Evolutionary conservation across 495 filamentous ascomycete genomes (phyloP).

Genomic region (Lophiotrema nucula): DNA sequence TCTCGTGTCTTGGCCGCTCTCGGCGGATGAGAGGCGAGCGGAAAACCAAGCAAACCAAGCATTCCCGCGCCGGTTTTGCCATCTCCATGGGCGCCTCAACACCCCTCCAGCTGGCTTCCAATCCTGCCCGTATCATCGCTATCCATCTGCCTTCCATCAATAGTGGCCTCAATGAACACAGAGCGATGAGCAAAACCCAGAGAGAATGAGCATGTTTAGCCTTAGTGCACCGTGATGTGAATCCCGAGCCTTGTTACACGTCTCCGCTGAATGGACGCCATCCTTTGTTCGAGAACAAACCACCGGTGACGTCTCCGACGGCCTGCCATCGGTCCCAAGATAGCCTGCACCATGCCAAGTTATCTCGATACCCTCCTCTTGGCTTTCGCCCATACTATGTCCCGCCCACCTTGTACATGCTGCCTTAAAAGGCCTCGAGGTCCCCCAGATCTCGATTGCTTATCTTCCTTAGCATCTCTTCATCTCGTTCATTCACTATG

Average conservation of each 20-base stretch:
- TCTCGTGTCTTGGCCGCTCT: neutral
- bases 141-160: neutral
- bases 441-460: constrained; percentile 12
- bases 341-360: constrained; percentile 10
- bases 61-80: constrained; percentile 6
- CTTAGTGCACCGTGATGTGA: neutral
- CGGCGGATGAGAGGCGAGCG: neutral
- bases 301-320: constrained; percentile 1
- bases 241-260: neutral
- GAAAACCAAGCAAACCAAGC: neutral
- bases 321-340: constrained; percentile 11
- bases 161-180: neutral
- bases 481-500: constrained; percentile 21
- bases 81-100: constrained; percentile 3
- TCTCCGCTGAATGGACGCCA: neutral
- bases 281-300: neutral
- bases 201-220: neutral
- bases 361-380: constrained; percentile 3
- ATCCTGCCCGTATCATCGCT: neutral
- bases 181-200: too few species aligned
- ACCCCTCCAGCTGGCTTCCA: neutral
- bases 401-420: neutral
- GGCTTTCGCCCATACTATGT: constrained; percentile 19
- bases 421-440: constrained; percentile 15
- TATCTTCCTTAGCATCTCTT: constrained; percentile 11